Evolutionary conservation across 2,329 filamentous ascomycete species (phyloP).

Genomic region (Aquanectria penicillioides): DNA sequence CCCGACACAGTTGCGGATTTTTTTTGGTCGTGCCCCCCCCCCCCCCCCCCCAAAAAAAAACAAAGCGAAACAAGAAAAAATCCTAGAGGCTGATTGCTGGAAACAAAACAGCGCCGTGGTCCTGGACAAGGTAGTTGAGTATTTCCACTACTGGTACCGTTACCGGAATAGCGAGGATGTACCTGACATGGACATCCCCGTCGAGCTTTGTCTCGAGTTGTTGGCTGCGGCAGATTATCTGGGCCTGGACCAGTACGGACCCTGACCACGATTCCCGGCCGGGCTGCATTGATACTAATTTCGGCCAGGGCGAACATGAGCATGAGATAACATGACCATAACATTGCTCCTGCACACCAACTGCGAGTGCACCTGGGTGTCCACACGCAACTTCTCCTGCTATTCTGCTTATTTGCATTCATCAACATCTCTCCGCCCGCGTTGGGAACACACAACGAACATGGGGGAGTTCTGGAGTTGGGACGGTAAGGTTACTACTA

Average conservation of each 20-base stretch:
- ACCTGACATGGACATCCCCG: conserved; percentile 82
- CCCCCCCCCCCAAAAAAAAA: too few species aligned
- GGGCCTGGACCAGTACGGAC: conserved; percentile 67
- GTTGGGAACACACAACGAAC: not conserved
- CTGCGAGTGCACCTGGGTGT: not conserved
- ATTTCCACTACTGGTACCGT: conserved; percentile 85
- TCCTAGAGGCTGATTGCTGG: conserved; percentile 36
- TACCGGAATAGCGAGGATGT: conserved; percentile 76
- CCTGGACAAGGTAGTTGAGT: conserved; percentile 84
- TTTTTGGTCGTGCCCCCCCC: too few species aligned
- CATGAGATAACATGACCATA: conserved; percentile 42
- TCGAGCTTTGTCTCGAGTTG: conserved; percentile 81
- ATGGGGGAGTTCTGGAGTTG: conserved; percentile 33
- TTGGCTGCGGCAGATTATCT: conserved; percentile 82
- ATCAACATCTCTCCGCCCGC: not conserved
- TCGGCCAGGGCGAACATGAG: conserved; percentile 49
- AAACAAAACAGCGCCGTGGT: conserved; percentile 69
- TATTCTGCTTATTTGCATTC: conserved; percentile 2
- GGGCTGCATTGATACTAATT: conserved; percentile 43
- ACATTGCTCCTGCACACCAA: not conserved
- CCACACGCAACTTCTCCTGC: not conserved
- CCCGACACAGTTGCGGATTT: conserved; percentile 20
- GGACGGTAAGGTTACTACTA: conserved; percentile 24
- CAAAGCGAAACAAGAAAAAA: conserved; percentile 21
- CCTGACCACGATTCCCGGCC: conserved; percentile 43